A percentile compares a stretch with the other conserved stretches of the same genome.
Evolutionary conservation across 1,284 basidiomycete species (phyloP).

Genomic region (Porodaedalea pini): DNA sequence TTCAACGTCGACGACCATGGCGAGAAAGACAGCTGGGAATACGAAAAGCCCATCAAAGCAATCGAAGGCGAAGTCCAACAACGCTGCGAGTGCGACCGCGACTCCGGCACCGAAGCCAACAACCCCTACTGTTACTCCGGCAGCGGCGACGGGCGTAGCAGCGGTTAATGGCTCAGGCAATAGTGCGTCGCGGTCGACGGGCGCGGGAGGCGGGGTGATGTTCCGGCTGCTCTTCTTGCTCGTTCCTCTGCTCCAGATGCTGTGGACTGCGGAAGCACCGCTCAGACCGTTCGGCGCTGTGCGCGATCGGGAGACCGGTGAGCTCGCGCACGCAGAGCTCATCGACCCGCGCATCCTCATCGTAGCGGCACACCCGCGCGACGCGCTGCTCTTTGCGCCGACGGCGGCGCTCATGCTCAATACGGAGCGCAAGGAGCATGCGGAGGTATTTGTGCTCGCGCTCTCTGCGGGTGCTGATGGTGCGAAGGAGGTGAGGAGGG

Average conservation of each 20-base stretch:
- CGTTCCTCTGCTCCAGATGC: slow-evolving; percentile 13
- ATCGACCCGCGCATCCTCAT: slow-evolving; percentile 17
- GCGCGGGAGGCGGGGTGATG: neutral
- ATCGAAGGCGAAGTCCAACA: neutral
- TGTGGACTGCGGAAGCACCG: slow-evolving; percentile 18
- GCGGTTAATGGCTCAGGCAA: neutral
- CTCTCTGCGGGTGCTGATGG: neutral
- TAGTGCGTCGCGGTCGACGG: neutral
- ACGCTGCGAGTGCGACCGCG: too few relatives aligned
- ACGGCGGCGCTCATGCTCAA: slow-evolving; percentile 8
- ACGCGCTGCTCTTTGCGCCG: slow-evolving; percentile 8
- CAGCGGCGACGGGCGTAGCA: neutral
- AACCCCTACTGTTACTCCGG: too few relatives aligned
- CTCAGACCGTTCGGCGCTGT: slow-evolving; percentile 12
- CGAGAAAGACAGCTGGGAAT: neutral
- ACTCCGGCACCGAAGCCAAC: too few relatives aligned
- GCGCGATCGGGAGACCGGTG: slow-evolving; percentile 5
- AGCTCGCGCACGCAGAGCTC: neutral
- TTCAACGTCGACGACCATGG: slow-evolving; percentile 3
- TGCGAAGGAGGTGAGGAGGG: slow-evolving; percentile 1
- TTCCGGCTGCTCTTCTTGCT: slow-evolving; percentile 16
- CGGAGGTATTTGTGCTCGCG: slow-evolving; percentile 5
- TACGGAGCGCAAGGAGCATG: slow-evolving; percentile 1
- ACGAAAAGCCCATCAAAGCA: slow-evolving; percentile 1
- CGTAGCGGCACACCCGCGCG: slow-evolving; percentile 8